A percentile compares a stretch with the other conserved stretches of the same genome.
phyloP scores from a whole-genome alignment of 352 stramenopile genomes.

The Pythium plurisporium region DNA sequence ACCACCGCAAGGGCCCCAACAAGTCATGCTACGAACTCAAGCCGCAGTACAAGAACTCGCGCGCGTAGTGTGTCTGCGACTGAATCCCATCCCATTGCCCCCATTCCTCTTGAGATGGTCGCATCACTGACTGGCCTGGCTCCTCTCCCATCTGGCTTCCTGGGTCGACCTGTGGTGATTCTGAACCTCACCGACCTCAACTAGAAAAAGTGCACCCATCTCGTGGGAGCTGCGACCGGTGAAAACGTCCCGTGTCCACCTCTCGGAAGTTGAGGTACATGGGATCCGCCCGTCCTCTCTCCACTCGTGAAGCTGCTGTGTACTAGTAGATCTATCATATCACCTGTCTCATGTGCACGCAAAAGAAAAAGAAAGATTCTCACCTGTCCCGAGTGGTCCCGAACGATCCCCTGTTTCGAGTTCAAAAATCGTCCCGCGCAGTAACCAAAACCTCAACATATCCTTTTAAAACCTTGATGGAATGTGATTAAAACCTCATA shows the following conservation, averaged over 20 bases:
- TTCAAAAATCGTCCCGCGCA: slow-evolving; percentile 11
- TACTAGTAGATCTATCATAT: too few relatives aligned
- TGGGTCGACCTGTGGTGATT: not conserved
- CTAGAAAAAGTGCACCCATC: slow-evolving; percentile 17
- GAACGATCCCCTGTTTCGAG: not conserved
- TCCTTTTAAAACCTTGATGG: slow-evolving; percentile 5
- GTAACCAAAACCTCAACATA: slow-evolving; percentile 17
- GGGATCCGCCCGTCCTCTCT: not conserved
- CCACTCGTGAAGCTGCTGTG: not conserved
- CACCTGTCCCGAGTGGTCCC: slow-evolving; percentile 20
- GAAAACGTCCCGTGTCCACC: not conserved
- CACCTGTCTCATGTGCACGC: slow-evolving; percentile 17
- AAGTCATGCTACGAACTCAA: slow-evolving; percentile 90
- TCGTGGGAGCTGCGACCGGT: not conserved
- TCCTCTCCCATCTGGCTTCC: slow-evolving; percentile 9
- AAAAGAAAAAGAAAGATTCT: not conserved
- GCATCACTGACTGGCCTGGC: slow-evolving; percentile 1
- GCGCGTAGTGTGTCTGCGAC: slow-evolving; percentile 16
- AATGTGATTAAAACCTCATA: slow-evolving; percentile 17
- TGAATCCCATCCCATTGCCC: not conserved
- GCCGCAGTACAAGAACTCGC: slow-evolving; percentile 80
- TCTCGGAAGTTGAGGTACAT: slow-evolving; percentile 7
- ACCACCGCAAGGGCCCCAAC: slow-evolving; percentile 86
- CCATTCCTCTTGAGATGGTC: not conserved
- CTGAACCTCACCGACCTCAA: not conserved